Conservation (phyloP, 108 stramenopile genomes). For the Skeletonema grethae region DNA sequence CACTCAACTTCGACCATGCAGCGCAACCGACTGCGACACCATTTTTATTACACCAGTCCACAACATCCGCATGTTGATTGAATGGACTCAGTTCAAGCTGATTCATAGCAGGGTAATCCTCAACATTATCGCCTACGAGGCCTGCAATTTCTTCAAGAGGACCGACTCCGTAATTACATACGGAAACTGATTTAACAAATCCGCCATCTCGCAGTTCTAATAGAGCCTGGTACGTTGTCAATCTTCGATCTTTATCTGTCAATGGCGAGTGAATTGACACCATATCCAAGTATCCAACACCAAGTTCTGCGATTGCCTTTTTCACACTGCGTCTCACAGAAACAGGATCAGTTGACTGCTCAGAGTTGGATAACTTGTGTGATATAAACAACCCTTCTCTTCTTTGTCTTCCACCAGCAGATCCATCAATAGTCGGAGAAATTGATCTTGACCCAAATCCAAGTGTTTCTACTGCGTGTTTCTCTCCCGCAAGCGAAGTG, state of each 20-base stretch:
- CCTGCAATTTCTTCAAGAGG: constrained; percentile 61
- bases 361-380: constrained; percentile 72
- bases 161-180: constrained; percentile 75
- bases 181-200: constrained; percentile 63
- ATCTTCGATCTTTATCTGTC: constrained; percentile 47
- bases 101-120: constrained; percentile 62
- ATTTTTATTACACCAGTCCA: constrained; percentile 49
- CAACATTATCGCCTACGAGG: constrained; percentile 6
- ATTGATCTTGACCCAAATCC: neutral
- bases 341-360: constrained; percentile 62
- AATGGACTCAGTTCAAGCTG: constrained; percentile 80
- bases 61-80: constrained; percentile 65
- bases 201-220: constrained; percentile 59
- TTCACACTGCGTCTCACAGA: constrained; percentile 45
- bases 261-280: constrained; percentile 76
- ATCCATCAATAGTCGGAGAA: constrained; percentile 35
- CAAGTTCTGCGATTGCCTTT: constrained; percentile 28
- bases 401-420: constrained; percentile 29
- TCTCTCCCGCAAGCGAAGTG: constrained; percentile 13
- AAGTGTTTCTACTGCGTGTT: constrained; percentile 18
- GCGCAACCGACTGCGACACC: constrained; percentile 59
- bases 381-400: constrained; percentile 64
- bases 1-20: constrained; percentile 76
- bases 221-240: constrained; percentile 62
- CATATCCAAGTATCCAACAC: constrained; percentile 62